Evolutionary conservation across 2,329 filamentous ascomycete genomes (phyloP), one percentile per base, ranked within the genome.

Genomic region (Colletotrichum godetiae): DNA sequence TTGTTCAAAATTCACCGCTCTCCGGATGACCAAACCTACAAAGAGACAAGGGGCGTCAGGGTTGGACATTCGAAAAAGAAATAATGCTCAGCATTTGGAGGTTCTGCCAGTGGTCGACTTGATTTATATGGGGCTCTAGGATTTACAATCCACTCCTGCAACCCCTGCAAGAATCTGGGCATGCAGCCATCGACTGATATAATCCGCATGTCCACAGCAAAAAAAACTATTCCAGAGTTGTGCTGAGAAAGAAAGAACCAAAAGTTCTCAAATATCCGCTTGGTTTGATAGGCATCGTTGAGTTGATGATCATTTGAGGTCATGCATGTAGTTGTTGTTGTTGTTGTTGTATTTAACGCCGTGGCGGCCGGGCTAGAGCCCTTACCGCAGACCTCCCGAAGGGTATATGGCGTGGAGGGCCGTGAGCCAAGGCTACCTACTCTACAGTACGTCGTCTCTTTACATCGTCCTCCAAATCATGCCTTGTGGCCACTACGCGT

Each of bases 21-120:
- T 42, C 27, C 13, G 11, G 15, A n/a, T n/a, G 7, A 35, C 3
- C 70, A 29, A 72, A 63, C 59, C 69, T 53, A 35, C 53, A 33
- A 31, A 35, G 10, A 53, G 12, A 12, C 22, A 0, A 19, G 29
- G 7, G 13, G 22, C 6, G 4, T 11, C 4, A 49, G 19, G 42
- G 8, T 49, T 10, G 19, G 19, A 5, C 12, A 12, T 27, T 10
- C 33, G 59, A 72, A 72, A 60, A 72, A 64, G 66, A 62, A 72
- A 72, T 3, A 10, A 24, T 60, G 8, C 42, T 11, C 42, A 11
- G 19, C 19, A 49, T 62, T 29, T 3, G 4, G 12, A 31, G 7
- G 15, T 15, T n/a, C 24, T 49, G 24, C 37, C 42, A 37, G 15
- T 49, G 0, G 1, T 22, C 1, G 19, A 19, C 42, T 22, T n/a